These are phyloP conservation scores for Aspergillus pseudonomiae DNA, from an alignment of 2,329 filamentous ascomycete genomes.

Conservation along the genomic window DNA sequence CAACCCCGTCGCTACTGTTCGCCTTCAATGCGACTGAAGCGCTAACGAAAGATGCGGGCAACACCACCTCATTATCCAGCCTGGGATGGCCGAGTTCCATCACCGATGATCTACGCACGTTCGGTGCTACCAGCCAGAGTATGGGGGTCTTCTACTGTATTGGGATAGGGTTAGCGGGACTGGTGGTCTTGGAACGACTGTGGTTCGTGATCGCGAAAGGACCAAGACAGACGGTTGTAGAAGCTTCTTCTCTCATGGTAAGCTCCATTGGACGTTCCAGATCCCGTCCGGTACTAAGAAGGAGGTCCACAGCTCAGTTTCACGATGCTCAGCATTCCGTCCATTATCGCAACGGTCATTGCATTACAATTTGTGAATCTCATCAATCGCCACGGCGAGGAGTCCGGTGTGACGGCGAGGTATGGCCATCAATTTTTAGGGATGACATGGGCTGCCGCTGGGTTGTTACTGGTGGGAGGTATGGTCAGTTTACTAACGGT, in stretches of 20 bases:
- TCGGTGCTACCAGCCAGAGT: constrained; percentile 54
- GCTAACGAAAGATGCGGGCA: constrained; percentile 53
- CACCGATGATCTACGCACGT: constrained; percentile 54
- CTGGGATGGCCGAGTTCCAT: constrained; percentile 62
- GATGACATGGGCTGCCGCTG: constrained; percentile 62
- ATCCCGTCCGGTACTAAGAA: background rate
- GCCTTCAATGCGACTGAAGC: constrained; percentile 58
- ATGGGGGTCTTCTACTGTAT: constrained; percentile 64
- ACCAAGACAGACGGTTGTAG: constrained; percentile 52
- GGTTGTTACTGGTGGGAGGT: constrained; percentile 33
- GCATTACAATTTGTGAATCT: constrained; percentile 56
- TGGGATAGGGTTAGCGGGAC: constrained; percentile 55
- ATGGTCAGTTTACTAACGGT: constrained; percentile 34
- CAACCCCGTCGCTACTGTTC: constrained; percentile 56
- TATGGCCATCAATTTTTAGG: constrained; percentile 59
- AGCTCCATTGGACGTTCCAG: background rate
- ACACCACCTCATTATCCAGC: constrained; percentile 53
- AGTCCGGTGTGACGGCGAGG: constrained; percentile 53
- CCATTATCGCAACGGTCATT: constrained; percentile 71
- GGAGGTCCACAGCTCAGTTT: constrained; percentile 51
- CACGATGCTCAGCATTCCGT: constrained; percentile 67
- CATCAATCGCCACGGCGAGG: constrained; percentile 57
- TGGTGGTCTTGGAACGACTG: constrained; percentile 53
- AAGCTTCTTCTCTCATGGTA: constrained; percentile 52
- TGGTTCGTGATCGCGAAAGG: constrained; percentile 50